Evolutionary conservation across 1,284 basidiomycete genomes (phyloP).

Genomic region (Leccinum subrobustum): DNA sequence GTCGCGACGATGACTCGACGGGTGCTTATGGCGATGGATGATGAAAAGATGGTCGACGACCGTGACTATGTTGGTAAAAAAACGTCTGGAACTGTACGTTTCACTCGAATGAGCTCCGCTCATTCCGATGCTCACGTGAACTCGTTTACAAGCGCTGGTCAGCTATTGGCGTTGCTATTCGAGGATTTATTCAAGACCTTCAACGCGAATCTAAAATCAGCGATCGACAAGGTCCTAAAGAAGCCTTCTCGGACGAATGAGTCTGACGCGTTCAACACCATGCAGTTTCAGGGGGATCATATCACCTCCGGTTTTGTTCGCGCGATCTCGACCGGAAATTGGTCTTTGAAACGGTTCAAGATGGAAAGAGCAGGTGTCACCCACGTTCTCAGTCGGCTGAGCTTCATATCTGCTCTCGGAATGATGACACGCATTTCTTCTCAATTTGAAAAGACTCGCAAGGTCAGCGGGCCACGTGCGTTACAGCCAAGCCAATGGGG

Average conservation of each 20-base stretch:
- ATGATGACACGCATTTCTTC: conserved; percentile 99
- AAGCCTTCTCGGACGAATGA: conserved; percentile 94
- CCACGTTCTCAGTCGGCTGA: conserved; percentile 93
- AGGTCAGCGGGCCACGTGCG: conserved; percentile 97
- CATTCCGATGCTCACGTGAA: conserved; percentile 14
- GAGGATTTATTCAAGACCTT: conserved; percentile 99
- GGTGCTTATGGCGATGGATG: conserved; percentile 95
- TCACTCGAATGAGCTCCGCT: background rate
- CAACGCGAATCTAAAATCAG: conserved; percentile 93
- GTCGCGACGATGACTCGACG: conserved; percentile 97
- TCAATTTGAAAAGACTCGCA: conserved; percentile 99
- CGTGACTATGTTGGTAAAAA: conserved; percentile 99
- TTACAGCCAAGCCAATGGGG: conserved; percentile 99
- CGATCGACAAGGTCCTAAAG: conserved; percentile 98
- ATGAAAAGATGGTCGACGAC: conserved; percentile 97
- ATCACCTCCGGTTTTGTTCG: conserved; percentile 97
- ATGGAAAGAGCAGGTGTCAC: conserved; percentile 99
- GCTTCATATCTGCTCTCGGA: conserved; percentile 96
- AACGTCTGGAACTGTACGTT: conserved; percentile 92
- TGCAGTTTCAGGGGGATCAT: conserved; percentile 92
- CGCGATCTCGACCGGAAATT: conserved; percentile 98
- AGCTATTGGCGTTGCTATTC: conserved; percentile 92
- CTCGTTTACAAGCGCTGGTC: conserved; percentile 80
- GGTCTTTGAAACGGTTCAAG: conserved; percentile 99
- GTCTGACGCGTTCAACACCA: conserved; percentile 94